These are phyloP conservation scores for Pholiota adiposa DNA, from an alignment of 1,284 basidiomycete genomes.

Conservation along the genomic window DNA sequence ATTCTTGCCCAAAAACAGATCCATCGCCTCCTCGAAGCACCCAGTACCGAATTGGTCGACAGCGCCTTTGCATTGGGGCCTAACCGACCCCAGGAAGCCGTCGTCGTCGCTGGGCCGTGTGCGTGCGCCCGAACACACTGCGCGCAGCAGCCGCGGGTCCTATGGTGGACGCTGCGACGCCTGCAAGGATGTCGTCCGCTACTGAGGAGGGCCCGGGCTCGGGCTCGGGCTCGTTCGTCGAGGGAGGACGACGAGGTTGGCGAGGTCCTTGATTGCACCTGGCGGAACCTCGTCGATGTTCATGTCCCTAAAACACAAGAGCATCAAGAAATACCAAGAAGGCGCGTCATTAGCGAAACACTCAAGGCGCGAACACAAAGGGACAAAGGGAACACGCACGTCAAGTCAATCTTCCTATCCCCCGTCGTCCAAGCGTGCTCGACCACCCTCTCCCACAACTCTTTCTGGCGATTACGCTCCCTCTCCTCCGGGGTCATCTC, in stretches of 20 bases:
- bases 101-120: constrained; percentile 25
- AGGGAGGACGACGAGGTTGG: constrained; percentile 31
- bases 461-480: constrained; percentile 28
- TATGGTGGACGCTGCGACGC: constrained; percentile 1
- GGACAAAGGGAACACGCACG: constrained; percentile 33
- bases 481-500: not conserved
- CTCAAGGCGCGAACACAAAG: too few species aligned
- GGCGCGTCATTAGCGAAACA: not conserved
- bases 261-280: constrained; percentile 30
- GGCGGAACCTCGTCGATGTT: constrained; percentile 27
- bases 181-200: constrained; percentile 11
- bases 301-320: constrained; percentile 17
- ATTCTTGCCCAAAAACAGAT: constrained; percentile 53
- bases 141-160: not conserved
- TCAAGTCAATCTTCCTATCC: constrained; percentile 42
- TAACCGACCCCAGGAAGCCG: not conserved
- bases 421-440: constrained; percentile 40
- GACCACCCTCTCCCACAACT: constrained; percentile 46
- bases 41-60: constrained; percentile 22
- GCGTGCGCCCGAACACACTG: constrained; percentile 22
- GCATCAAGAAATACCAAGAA: not conserved
- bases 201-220: not conserved
- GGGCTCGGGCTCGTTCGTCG: constrained; percentile 1
- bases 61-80: constrained; percentile 16
- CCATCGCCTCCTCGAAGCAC: constrained; percentile 40